Evolutionary conservation across 1,284 basidiomycete genomes (phyloP).

Genomic region (Leccinum solheimii): DNA sequence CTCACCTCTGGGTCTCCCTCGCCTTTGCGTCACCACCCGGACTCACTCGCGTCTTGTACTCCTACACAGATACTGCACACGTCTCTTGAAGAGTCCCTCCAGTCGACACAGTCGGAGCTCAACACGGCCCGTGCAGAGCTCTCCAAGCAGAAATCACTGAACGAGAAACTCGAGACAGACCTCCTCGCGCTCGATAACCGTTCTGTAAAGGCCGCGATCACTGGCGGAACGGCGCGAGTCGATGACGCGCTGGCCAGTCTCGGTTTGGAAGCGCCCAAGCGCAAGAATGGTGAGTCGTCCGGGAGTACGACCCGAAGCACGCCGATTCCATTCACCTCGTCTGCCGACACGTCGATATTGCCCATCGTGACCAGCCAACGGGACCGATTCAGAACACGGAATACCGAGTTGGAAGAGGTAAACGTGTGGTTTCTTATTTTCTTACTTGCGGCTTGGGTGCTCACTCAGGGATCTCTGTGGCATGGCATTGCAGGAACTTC

Average conservation of each 20-base stretch:
- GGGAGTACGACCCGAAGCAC: constrained; percentile 46
- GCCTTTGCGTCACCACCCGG: neutral
- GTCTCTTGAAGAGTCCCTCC: constrained; percentile 73
- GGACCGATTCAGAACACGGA: constrained; percentile 93
- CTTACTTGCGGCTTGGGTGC: neutral
- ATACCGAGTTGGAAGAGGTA: constrained; percentile 82
- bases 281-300: constrained; percentile 24
- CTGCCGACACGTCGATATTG: constrained; percentile 87
- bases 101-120: constrained; percentile 60
- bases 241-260: constrained; percentile 62
- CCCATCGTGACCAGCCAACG: constrained; percentile 97
- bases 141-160: constrained; percentile 74
- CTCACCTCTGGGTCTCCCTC: neutral
- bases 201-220: constrained; percentile 20
- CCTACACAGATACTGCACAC: constrained; percentile 70
- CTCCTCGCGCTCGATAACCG: constrained; percentile 75
- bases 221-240: constrained; percentile 26
- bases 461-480: constrained; percentile 1
- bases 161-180: constrained; percentile 91
- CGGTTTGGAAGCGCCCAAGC: constrained; percentile 12
- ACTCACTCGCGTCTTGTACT: neutral
- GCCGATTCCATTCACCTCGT: constrained; percentile 68
- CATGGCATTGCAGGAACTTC: constrained; percentile 66
- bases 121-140: constrained; percentile 65
- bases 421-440: neutral